phyloP scores from a whole-genome alignment of 306 rosid genomes.

The Delonix regia region DNA sequence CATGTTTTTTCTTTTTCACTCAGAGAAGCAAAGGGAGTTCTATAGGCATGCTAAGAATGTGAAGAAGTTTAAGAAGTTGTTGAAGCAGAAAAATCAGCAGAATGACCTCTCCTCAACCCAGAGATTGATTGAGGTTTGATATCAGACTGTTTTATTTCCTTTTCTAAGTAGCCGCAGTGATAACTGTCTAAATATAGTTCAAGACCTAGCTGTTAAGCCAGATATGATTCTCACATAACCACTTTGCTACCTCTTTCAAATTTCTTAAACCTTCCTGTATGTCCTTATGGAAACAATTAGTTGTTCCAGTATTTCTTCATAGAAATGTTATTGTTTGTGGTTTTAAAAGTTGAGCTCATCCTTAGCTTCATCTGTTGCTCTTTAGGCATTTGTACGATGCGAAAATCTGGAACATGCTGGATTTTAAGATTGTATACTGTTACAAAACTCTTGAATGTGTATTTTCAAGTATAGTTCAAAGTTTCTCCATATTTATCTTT shows the following conservation, averaged over 20 bases:
- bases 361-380: background rate
- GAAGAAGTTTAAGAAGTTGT: constrained; percentile 60
- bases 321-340: background rate
- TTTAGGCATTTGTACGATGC: background rate
- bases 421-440: background rate
- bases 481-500: background rate
- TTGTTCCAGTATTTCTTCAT: background rate
- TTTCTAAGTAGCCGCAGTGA: background rate
- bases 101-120: constrained; percentile 30
- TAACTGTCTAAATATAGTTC: background rate
- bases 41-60: constrained; percentile 67
- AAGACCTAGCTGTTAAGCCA: background rate
- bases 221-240: background rate
- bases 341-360: background rate
- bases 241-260: background rate
- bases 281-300: background rate
- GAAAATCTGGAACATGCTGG: background rate
- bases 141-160: background rate
- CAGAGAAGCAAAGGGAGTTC: constrained; percentile 71
- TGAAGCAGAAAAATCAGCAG: constrained; percentile 47
- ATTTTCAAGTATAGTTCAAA: background rate
- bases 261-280: background rate
- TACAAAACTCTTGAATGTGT: background rate
- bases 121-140: constrained; percentile 47
- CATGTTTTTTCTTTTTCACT: constrained; percentile 6